Percentiles rank a stretch among this genome's conserved stretches.
These are phyloP conservation scores for Rhizopus microsporus DNA, from an alignment of 371 early-diverging fungal genomes.

Conservation along the genomic window DNA sequence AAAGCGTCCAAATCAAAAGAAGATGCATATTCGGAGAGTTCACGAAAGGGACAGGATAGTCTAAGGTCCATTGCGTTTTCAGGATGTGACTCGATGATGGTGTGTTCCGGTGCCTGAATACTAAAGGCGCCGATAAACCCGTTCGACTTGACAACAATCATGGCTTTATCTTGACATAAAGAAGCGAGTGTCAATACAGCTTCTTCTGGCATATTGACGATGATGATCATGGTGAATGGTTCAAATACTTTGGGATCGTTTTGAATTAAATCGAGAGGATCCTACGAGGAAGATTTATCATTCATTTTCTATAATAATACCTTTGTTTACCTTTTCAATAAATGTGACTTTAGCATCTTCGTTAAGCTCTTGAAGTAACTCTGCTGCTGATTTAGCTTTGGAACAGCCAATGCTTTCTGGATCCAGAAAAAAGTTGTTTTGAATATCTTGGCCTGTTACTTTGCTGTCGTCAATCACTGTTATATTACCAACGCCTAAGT, in stretches of 20 bases:
- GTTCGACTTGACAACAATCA: conserved; percentile 69
- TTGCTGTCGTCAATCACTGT: conserved; percentile 75
- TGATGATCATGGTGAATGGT: conserved; percentile 74
- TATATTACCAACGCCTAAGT: conserved; percentile 83
- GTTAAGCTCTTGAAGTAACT: conserved; percentile 83
- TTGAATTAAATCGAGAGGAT: conserved; percentile 45
- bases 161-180: conserved; percentile 65
- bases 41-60: conserved; percentile 78
- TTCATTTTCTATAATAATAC: not conserved
- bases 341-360: conserved; percentile 74
- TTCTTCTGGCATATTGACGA: conserved; percentile 63
- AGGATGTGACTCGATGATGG: conserved; percentile 90
- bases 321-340: conserved; percentile 47
- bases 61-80: conserved; percentile 80
- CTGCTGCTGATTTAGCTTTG: conserved; percentile 65
- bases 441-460: conserved; percentile 70
- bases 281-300: conserved; percentile 10
- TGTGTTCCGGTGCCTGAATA: conserved; percentile 74
- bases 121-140: conserved; percentile 79
- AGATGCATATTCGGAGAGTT: conserved; percentile 59
- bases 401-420: conserved; percentile 59
- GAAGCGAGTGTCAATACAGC: conserved; percentile 56
- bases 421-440: conserved; percentile 90
- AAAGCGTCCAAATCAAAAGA: conserved; percentile 65
- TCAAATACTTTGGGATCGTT: conserved; percentile 63